phyloP scores from a whole-genome alignment of 2,329 filamentous ascomycete genomes.

The Coniochaeta sp. region DNA sequence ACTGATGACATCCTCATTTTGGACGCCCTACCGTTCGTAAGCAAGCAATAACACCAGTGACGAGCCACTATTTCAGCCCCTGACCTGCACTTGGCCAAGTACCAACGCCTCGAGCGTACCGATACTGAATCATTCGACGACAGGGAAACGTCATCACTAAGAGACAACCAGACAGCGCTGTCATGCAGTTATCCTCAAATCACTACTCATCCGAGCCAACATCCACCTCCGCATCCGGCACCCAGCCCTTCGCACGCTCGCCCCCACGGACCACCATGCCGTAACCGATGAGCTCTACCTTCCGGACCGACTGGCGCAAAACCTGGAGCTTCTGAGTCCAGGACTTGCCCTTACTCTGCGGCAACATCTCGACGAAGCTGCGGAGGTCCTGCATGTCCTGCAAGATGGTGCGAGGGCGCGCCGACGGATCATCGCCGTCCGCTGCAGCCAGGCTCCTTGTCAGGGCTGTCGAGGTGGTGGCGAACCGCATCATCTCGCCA shows the following conservation, averaged over 20 bases:
- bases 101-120: not conserved
- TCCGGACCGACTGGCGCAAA: slow-evolving; percentile 82
- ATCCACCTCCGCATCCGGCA: slow-evolving; percentile 57
- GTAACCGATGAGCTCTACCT: slow-evolving; percentile 88
- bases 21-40: not conserved
- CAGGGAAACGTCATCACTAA: no score
- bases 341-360: slow-evolving; percentile 46
- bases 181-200: not conserved
- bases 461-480: slow-evolving; percentile 79
- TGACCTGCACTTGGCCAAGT: not conserved
- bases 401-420: slow-evolving; percentile 54
- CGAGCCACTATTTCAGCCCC: not conserved
- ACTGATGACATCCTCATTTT: not conserved
- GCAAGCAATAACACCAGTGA: not conserved
- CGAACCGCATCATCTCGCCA: slow-evolving; percentile 95
- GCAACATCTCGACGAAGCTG: slow-evolving; percentile 67
- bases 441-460: slow-evolving; percentile 43
- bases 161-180: not conserved
- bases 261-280: slow-evolving; percentile 79
- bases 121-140: not conserved
- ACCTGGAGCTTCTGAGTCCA: slow-evolving; percentile 76
- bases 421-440: slow-evolving; percentile 13
- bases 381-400: slow-evolving; percentile 74
- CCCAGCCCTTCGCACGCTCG: slow-evolving; percentile 86
- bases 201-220: not conserved